phyloP scores from a whole-genome alignment of 257 asterid genomes.

The Fraxinus pennsylvanica region DNA sequence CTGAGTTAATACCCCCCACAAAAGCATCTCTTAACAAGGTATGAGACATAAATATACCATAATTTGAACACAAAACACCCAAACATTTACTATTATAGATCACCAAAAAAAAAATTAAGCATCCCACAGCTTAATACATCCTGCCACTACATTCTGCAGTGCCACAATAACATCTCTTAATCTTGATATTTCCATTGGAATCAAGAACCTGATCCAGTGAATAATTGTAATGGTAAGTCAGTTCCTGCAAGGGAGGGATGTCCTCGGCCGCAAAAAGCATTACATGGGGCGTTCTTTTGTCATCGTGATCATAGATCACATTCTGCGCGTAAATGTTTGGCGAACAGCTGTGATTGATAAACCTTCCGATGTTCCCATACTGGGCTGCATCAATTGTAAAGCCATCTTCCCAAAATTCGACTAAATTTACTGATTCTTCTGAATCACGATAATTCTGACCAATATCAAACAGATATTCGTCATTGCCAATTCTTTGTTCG shows the following conservation, averaged over 20 bases:
- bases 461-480: conserved; percentile 53
- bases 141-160: conserved; percentile 43
- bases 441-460: conserved; percentile 35
- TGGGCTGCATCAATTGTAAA: conserved; percentile 48
- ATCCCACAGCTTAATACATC: conserved; percentile 33
- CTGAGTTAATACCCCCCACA: neutral
- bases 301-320: conserved; percentile 43
- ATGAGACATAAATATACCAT: neutral
- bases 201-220: conserved; percentile 38
- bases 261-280: conserved; percentile 53
- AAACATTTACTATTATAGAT: neutral
- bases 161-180: conserved; percentile 47
- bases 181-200: conserved; percentile 40
- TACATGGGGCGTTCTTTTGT: conserved; percentile 45
- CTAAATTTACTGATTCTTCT: conserved; percentile 8
- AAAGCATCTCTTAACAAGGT: neutral
- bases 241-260: conserved; percentile 47
- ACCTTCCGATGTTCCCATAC: conserved; percentile 48
- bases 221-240: conserved; percentile 48
- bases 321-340: conserved; percentile 54
- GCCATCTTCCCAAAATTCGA: conserved; percentile 31
- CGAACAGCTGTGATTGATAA: conserved; percentile 53
- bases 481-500: conserved; percentile 39
- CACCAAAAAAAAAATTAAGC: neutral
- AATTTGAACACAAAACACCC: neutral